These are phyloP conservation scores for Mycena belliarum DNA, from an alignment of 768 basidiomycete genomes.

Conservation along the genomic window DNA sequence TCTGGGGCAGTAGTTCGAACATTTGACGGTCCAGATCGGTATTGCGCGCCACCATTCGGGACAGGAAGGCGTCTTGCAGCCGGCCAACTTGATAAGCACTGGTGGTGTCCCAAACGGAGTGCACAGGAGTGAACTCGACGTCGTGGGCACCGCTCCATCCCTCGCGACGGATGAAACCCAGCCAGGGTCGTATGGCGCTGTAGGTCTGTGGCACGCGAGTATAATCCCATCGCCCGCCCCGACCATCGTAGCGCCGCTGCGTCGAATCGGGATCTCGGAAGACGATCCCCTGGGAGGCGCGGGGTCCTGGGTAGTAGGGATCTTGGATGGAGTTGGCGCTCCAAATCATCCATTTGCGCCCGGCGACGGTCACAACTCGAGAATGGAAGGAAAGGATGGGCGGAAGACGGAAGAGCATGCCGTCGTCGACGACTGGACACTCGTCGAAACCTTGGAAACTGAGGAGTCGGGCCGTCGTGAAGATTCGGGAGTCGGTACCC, in stretches of 20 bases:
- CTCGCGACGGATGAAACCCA: background rate
- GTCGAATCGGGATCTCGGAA: background rate
- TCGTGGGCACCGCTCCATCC: background rate
- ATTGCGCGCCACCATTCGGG: background rate
- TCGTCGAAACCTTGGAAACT: background rate
- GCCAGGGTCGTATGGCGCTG: background rate
- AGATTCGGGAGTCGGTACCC: background rate
- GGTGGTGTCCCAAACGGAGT: background rate
- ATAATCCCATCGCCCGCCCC: conserved; percentile 16
- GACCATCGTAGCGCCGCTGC: conserved; percentile 14
- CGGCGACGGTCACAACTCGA: background rate
- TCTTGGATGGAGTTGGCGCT: background rate
- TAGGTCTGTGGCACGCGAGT: background rate
- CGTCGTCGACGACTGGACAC: background rate
- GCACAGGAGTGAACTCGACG: background rate
- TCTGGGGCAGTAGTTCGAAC: no score
- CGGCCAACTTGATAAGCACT: background rate
- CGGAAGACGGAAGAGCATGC: background rate
- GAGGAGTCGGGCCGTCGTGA: background rate
- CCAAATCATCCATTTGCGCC: background rate
- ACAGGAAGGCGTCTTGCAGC: background rate
- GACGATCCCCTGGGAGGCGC: background rate
- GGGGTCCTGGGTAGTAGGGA: conserved; percentile 10
- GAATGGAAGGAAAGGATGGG: background rate
- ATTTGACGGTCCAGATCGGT: background rate